Base-by-base conservation (phyloP, 169 alveolate species). In the Plasmodium vinckei region DNA sequence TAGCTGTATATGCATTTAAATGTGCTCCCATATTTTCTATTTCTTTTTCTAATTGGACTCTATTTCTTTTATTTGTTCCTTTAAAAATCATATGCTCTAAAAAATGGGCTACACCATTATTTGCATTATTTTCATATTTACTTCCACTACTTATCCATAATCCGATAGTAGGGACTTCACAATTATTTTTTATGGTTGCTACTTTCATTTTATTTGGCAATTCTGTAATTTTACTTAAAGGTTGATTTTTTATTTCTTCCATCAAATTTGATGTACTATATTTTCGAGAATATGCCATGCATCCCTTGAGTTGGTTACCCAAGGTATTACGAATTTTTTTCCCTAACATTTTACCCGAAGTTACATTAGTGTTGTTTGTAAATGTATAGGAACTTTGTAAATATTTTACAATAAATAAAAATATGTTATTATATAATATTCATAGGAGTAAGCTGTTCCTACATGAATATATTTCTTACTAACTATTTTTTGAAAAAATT, bases 41-140 rank as follows among this genome's bases (percentile, higher is more conserved):
- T 87, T 97, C 99, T 56, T 93, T 93, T 94, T 98, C 99, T 69
- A 98, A 92, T 79, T 97, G 96, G 9, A 88, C 75, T 87, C 99
- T 93, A 17, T 96, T 75, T 54, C 99, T 92, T 65, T 94, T 97
- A 56, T 92, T 92, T 4, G 99, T 97, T 21, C 99, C 99, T 97
- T 98, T 98, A 93, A 98, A 98, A 47, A 97, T 97, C 94, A 98
- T 92, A 87, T 98, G 99, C 94, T 98, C 99, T 19, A 98, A 93
- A 94, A 98, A 98, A 88, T 98, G 99, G 1, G 99, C 99, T 9
- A 97, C 96, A 0, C 99, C 99, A 63, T 98, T 96, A 49, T 98
- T 97, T 57, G 73, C 94, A 25, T 92, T 87, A 7, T 96, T 96
- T 86, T 98, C 99, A 91, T 96, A 95, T 61, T 99, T 92, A 69